Base-by-base conservation (phyloP, 192 early-diverging fungal genomes). In the Paraglomus occultum region DNA sequence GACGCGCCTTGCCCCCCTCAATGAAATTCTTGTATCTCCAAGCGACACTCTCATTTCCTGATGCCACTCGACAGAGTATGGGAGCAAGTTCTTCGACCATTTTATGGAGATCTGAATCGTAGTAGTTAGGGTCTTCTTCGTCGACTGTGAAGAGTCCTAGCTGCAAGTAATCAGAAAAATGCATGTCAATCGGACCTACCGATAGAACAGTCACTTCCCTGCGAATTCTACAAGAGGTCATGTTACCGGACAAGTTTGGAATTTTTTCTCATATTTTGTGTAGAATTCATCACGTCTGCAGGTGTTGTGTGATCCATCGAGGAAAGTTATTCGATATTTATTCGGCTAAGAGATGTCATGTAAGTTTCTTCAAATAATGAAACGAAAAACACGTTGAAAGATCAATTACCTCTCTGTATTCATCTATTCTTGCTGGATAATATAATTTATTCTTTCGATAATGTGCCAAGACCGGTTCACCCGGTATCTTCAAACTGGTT, bases 351-450 rank as follows among this genome's bases (percentile, higher is more conserved):
- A 40, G 47, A 40, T 42, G 40, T 43, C 40, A 53, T 17, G 44
- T 22, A 46, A 42, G 42, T 15, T 66, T 40, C n/a, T 17, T 52
- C 15, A 14, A 43, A 53, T 8, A 23, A 42, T 20, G 12, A 17
- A 18, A 65, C 20, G 5, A 38, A 7, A 31, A 22, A 11, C 6
- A 64, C 22, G 40, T 64, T 17, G 38, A 38, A 50, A 8, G 23
- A 3, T 47, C 38, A 23, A 46, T 51, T 67, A 67, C 64, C 47
- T 67, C 9, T 2, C 5, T 40, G 8, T 43, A 67, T 44, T 8
- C 39, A 20, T 23, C 31, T 23, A 67, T 67, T 53, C 14, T 51
- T 6, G 50, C 64, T n/a, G 64, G 64, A 67, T 67, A 67, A 43
- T 53, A 67, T 31, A 31, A 3, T 3, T 31, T 31, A 17, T 67